phyloP scores from a whole-genome alignment of 805 yeast genomes.

The Barnettozyma wickerhamii region DNA sequence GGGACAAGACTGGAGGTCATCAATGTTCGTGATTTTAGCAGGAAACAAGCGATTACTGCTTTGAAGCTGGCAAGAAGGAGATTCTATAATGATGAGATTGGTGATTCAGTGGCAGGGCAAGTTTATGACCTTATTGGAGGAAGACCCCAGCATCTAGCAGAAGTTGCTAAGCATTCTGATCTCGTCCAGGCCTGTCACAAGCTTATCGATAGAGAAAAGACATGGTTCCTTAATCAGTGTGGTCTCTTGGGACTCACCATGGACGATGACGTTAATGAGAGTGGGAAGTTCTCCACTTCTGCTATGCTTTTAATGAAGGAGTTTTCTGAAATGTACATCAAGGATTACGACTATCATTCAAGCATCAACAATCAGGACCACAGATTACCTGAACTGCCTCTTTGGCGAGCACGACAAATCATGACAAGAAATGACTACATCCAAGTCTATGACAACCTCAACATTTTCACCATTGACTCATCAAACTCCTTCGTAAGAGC shows the following conservation, averaged over 20 bases:
- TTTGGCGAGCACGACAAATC: slow-evolving; percentile 80
- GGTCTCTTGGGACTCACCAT: slow-evolving; percentile 69
- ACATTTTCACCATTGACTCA: slow-evolving; percentile 76
- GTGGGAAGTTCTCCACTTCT: slow-evolving; percentile 68
- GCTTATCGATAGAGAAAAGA: slow-evolving; percentile 73
- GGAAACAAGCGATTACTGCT: slow-evolving; percentile 52
- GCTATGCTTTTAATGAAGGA: slow-evolving; percentile 72
- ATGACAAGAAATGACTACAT: slow-evolving; percentile 85
- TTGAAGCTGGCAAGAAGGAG: slow-evolving; percentile 45
- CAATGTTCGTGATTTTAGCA: slow-evolving; percentile 58
- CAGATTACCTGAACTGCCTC: slow-evolving; percentile 66
- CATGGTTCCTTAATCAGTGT: slow-evolving; percentile 83
- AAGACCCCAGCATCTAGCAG: slow-evolving; percentile 75
- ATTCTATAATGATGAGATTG: slow-evolving; percentile 36
- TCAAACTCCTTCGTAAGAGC: slow-evolving; percentile 63
- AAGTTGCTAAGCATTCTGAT: slow-evolving; percentile 57
- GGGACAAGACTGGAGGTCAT: slow-evolving; percentile 74
- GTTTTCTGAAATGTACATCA: slow-evolving; percentile 57
- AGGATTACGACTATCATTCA: slow-evolving; percentile 30
- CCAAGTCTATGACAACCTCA: slow-evolving; percentile 67
- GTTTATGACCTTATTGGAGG: slow-evolving; percentile 76
- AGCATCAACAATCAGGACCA: slow-evolving; percentile 16
- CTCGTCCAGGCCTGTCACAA: slow-evolving; percentile 59
- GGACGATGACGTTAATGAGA: slow-evolving; percentile 89
- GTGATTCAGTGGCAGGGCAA: slow-evolving; percentile 40